These are phyloP conservation scores for Podospora pseudocomata DNA, from an alignment of 495 filamentous ascomycete genomes.

Conservation along the genomic window DNA sequence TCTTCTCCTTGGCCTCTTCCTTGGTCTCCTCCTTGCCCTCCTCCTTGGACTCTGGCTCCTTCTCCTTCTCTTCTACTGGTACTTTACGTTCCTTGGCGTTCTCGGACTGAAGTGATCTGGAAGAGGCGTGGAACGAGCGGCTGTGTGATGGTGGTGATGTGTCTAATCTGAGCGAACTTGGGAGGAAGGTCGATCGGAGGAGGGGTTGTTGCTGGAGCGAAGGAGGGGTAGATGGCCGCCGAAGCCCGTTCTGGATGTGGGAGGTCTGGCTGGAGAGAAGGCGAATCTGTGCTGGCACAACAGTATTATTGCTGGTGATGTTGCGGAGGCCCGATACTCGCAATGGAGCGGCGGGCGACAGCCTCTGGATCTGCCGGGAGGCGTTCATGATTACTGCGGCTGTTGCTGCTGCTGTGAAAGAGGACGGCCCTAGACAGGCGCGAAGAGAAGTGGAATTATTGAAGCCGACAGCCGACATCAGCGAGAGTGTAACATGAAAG, in stretches of 20 bases:
- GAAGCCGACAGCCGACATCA: slow-evolving; percentile 11
- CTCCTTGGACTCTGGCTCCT: slow-evolving; percentile 27
- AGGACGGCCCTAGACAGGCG: slow-evolving; percentile 2
- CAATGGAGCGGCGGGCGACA: slow-evolving; percentile 37
- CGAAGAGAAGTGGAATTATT: background rate
- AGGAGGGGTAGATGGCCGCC: slow-evolving; percentile 25
- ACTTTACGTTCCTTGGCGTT: slow-evolving; percentile 34
- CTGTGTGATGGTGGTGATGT: slow-evolving; percentile 32
- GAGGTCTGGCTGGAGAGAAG: slow-evolving; percentile 44
- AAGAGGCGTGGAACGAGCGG: slow-evolving; percentile 43
- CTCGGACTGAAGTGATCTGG: slow-evolving; percentile 32
- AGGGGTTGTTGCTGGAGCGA: slow-evolving; percentile 23
- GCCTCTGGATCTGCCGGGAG: slow-evolving; percentile 42
- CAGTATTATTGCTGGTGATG: slow-evolving; percentile 42
- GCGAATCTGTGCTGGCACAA: slow-evolving; percentile 54
- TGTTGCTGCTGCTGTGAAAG: slow-evolving; percentile 8
- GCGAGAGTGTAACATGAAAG: slow-evolving; percentile 6
- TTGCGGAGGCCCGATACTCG: slow-evolving; percentile 38
- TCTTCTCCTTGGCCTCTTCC: slow-evolving; percentile 46
- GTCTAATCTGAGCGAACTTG: slow-evolving; percentile 32
- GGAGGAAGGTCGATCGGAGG: slow-evolving; percentile 48
- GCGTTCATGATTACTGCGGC: slow-evolving; percentile 42
- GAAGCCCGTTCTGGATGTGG: slow-evolving; percentile 20
- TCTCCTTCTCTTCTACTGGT: slow-evolving; percentile 31
- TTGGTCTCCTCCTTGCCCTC: slow-evolving; percentile 42